A percentile compares a stretch with the other conserved stretches of the same genome.
These are phyloP conservation scores for Infundibulicybe gibba DNA, from an alignment of 768 basidiomycete genomes.

Conservation along the genomic window DNA sequence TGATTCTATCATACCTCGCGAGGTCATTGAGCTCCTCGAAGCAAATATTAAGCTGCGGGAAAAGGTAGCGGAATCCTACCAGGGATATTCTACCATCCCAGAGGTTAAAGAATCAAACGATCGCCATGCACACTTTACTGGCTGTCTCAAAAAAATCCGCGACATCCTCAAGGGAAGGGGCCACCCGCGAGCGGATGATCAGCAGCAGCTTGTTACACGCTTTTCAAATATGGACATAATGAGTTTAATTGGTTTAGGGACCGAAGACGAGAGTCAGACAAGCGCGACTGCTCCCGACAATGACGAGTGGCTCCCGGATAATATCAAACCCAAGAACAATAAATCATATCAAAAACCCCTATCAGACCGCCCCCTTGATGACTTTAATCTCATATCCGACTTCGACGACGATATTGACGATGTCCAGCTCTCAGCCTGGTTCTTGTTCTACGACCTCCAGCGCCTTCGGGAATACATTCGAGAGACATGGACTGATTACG, in stretches of 20 bases:
- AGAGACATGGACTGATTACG: slow-evolving; percentile 4
- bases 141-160: not conserved
- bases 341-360: not conserved
- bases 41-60: not conserved
- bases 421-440: slow-evolving; percentile 5
- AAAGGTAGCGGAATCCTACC: not conserved
- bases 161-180: not conserved
- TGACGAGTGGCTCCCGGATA: slow-evolving; percentile 6
- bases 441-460: slow-evolving; percentile 7
- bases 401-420: slow-evolving; percentile 4
- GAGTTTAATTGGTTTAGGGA: too few species aligned
- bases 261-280: too few species aligned
- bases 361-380: slow-evolving; percentile 6
- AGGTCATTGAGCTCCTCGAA: not conserved
- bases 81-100: not conserved
- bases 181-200: not conserved
- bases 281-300: not conserved
- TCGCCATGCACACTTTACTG: not conserved
- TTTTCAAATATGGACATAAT: not conserved
- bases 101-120: not conserved
- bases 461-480: slow-evolving; percentile 3
- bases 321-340: not conserved
- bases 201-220: not conserved
- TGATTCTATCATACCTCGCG: not conserved
- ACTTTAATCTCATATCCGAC: slow-evolving; percentile 5